Conservation (phyloP, 768 basidiomycete species). For the Clitopilus hobsonii region DNA sequence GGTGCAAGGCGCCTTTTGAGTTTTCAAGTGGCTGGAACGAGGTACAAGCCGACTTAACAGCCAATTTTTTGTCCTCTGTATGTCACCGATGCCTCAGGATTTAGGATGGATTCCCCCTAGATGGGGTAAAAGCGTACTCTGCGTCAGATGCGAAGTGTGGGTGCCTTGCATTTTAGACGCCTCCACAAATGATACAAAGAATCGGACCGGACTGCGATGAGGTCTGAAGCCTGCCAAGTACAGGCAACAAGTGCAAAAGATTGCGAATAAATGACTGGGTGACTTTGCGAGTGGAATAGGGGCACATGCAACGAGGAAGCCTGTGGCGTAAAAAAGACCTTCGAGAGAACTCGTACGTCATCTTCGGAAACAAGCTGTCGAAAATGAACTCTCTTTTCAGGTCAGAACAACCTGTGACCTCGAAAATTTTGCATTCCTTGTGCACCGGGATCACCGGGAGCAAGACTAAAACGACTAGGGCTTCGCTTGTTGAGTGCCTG, state of each 20-base stretch:
- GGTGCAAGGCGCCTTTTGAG: too few relatives aligned
- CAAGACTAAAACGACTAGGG: background rate
- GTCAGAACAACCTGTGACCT: background rate
- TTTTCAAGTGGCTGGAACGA: background rate
- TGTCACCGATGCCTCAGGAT: background rate
- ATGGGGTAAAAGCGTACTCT: background rate
- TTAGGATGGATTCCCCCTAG: background rate
- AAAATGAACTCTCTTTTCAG: background rate
- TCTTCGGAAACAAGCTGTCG: background rate
- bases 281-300: background rate
- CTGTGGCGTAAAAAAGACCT: background rate
- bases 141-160: background rate
- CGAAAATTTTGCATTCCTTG: background rate
- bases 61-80: background rate
- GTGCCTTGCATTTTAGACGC: background rate
- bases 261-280: background rate
- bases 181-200: background rate
- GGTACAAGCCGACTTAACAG: background rate
- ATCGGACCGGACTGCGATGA: background rate
- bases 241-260: too few relatives aligned
- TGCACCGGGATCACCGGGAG: background rate
- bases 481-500: background rate
- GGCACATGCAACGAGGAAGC: too few relatives aligned
- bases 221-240: too few relatives aligned
- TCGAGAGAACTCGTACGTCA: background rate